Evolutionary conservation across 495 filamentous ascomycete genomes (phyloP).

Genomic region (Penicillium herquei): DNA sequence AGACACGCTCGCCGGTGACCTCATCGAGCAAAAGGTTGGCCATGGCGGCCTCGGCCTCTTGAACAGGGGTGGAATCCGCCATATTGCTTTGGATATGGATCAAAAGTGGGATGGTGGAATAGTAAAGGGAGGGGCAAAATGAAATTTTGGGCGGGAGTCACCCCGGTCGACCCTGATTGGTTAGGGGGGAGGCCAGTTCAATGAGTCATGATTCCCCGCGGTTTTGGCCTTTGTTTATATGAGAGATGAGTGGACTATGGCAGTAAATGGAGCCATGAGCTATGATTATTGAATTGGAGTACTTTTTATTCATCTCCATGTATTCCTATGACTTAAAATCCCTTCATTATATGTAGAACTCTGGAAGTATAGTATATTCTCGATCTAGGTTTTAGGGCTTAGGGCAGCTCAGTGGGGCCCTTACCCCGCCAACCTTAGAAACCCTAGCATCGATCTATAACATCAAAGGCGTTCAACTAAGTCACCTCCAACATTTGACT

Average conservation of each 20-base stretch:
- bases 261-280: too few relatives aligned
- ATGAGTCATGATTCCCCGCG: too few relatives aligned
- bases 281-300: too few relatives aligned
- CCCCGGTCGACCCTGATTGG: slow-evolving; percentile 32
- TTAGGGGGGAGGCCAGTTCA: not conserved
- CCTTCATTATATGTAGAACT: too few relatives aligned
- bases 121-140: slow-evolving; percentile 24
- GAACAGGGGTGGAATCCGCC: slow-evolving; percentile 46
- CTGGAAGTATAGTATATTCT: slow-evolving; percentile 1
- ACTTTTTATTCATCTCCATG: too few relatives aligned
- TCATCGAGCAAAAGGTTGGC: slow-evolving; percentile 80
- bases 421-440: slow-evolving; percentile 18
- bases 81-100: slow-evolving; percentile 32
- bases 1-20: slow-evolving; percentile 78
- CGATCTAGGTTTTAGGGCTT: slow-evolving; percentile 37
- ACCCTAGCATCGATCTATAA: not conserved
- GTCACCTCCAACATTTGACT: too few relatives aligned
- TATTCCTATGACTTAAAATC: too few relatives aligned
- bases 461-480: too few relatives aligned
- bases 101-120: slow-evolving; percentile 27
- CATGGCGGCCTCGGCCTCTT: slow-evolving; percentile 61
- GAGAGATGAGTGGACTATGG: too few relatives aligned
- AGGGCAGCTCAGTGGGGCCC: slow-evolving; percentile 39
- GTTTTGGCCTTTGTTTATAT: too few relatives aligned
- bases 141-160: slow-evolving; percentile 43